A percentile compares a stretch with the other conserved stretches of the same genome.
Conservation (phyloP, 2,329 filamentous ascomycete genomes). For the Tolypocladium endophyticum region DNA sequence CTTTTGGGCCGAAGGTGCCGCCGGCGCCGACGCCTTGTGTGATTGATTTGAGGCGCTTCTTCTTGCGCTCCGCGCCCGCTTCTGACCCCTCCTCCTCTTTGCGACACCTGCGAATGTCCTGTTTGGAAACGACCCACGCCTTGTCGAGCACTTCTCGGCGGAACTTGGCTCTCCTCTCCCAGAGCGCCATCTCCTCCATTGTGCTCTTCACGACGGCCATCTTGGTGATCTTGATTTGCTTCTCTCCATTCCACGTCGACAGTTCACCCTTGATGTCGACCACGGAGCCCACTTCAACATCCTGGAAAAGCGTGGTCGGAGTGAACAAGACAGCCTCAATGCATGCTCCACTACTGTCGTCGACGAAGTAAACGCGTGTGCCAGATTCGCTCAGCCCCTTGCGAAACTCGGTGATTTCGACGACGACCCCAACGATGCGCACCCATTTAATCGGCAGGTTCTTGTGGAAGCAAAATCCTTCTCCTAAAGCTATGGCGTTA, state of each 20-base stretch:
- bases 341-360: slow-evolving; percentile 52
- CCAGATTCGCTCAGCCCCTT: slow-evolving; percentile 8
- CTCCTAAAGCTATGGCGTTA: slow-evolving; percentile 18
- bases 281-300: slow-evolving; percentile 40
- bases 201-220: slow-evolving; percentile 38
- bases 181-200: slow-evolving; percentile 46
- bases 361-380: slow-evolving; percentile 44
- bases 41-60: slow-evolving; percentile 11
- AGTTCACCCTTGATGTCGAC: slow-evolving; percentile 48
- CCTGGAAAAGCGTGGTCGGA: slow-evolving; percentile 9
- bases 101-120: slow-evolving; percentile 38
- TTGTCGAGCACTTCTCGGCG: slow-evolving; percentile 34
- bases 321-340: slow-evolving; percentile 31
- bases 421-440: slow-evolving; percentile 58
- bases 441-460: slow-evolving; percentile 74
- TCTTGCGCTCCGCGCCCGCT: slow-evolving; percentile 14
- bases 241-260: slow-evolving; percentile 33
- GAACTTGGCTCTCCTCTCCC: slow-evolving; percentile 44
- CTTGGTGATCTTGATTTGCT: slow-evolving; percentile 43
- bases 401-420: slow-evolving; percentile 44
- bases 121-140: slow-evolving; percentile 44
- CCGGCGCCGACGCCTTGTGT: not conserved
- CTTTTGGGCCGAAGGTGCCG: not conserved
- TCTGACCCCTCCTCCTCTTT: slow-evolving; percentile 30
- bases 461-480: slow-evolving; percentile 52